phyloP scores from a whole-genome alignment of 352 stramenopile genomes.

The Phytopythium aichiense region DNA sequence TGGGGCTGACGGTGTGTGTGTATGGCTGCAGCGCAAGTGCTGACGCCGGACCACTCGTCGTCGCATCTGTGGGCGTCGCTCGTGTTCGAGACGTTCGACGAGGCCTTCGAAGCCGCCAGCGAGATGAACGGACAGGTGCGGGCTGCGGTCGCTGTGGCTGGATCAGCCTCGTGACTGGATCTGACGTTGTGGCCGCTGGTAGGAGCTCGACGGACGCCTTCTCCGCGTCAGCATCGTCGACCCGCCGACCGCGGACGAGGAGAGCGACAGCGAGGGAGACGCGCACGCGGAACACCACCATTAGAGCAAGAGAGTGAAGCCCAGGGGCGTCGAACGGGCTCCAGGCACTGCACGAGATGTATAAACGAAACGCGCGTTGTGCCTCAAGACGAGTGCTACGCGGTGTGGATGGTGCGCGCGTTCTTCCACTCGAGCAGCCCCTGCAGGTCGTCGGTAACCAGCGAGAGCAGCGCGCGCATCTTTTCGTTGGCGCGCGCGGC shows the following conservation, averaged over 20 bases:
- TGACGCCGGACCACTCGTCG: slow-evolving; percentile 54
- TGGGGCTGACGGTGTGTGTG: no score
- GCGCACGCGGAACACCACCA: neutral
- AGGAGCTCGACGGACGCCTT: slow-evolving; percentile 69
- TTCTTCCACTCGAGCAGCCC: slow-evolving; percentile 79
- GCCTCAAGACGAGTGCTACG: neutral
- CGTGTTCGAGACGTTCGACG: slow-evolving; percentile 63
- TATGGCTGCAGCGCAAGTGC: slow-evolving; percentile 27
- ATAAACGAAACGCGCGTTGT: neutral
- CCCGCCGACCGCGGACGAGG: slow-evolving; percentile 12
- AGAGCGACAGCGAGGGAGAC: neutral
- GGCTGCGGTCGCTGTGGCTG: no score
- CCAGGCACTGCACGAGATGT: neutral
- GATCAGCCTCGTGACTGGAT: neutral
- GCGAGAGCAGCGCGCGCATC: slow-evolving; percentile 43
- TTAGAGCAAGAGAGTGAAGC: neutral
- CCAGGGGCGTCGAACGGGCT: neutral
- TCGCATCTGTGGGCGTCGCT: slow-evolving; percentile 62
- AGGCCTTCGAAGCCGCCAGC: slow-evolving; percentile 58
- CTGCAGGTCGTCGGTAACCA: slow-evolving; percentile 69
- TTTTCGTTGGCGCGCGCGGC: slow-evolving; percentile 71
- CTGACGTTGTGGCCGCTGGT: neutral
- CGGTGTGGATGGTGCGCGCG: slow-evolving; percentile 45
- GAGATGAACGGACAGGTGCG: slow-evolving; percentile 77
- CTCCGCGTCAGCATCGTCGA: slow-evolving; percentile 78